Percentiles rank a stretch among this genome's conserved stretches.
These are phyloP conservation scores for Nemophila menziesii DNA, from an alignment of 257 asterid species.

Conservation along the genomic window DNA sequence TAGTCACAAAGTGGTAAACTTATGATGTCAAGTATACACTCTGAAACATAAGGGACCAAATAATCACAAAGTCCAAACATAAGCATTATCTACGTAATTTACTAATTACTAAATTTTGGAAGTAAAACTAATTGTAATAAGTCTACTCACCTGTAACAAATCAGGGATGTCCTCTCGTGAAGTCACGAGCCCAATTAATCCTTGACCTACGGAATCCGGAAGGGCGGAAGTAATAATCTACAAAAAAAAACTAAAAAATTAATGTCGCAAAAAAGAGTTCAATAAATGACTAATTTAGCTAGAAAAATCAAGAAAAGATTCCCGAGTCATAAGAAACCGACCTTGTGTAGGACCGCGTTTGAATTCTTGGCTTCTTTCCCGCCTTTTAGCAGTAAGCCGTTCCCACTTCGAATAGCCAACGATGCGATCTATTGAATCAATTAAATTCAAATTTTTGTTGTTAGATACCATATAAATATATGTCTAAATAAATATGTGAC, in stretches of 20 bases:
- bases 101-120: too few relatives aligned
- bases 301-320: not conserved
- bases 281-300: not conserved
- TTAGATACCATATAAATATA: not conserved
- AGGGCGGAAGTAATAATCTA: conserved; percentile 68
- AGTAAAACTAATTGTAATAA: too few relatives aligned
- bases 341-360: conserved; percentile 69
- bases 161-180: conserved; percentile 78
- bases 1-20: too few relatives aligned
- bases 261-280: not conserved
- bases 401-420: conserved; percentile 76
- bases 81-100: too few relatives aligned
- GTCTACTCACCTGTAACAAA: conserved; percentile 54
- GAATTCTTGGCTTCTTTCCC: conserved; percentile 79
- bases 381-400: conserved; percentile 74
- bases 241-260: conserved; percentile 8
- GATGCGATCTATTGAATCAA: conserved; percentile 53
- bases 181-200: conserved; percentile 69
- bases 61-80: too few relatives aligned
- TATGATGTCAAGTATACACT: too few relatives aligned
- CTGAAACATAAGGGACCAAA: too few relatives aligned
- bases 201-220: conserved; percentile 54
- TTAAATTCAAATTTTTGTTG: conserved; percentile 8
- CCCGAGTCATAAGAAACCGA: conserved; percentile 11
- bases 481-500: too few relatives aligned